phyloP scores from a whole-genome alignment of 352 stramenopile genomes.

The Thalassiosira livingstoniorum region DNA sequence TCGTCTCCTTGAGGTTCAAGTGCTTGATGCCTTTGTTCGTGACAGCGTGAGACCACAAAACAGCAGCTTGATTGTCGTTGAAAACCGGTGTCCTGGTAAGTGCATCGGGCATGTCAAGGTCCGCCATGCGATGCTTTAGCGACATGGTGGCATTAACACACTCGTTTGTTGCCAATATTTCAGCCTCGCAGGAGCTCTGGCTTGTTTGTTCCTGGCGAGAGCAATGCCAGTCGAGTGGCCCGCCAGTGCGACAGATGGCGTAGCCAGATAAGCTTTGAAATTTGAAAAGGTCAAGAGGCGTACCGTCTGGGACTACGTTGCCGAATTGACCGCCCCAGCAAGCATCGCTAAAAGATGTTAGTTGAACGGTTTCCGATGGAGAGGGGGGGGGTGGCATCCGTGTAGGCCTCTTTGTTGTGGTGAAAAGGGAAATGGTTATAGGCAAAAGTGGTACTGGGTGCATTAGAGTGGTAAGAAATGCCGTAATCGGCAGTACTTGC shows the following conservation, averaged over 20 bases:
- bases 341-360: too few species aligned
- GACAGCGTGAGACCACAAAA: constrained; percentile 20
- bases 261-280: constrained; percentile 11
- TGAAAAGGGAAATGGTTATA: too few species aligned
- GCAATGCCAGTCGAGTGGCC: constrained; percentile 15
- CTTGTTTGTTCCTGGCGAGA: constrained; percentile 9
- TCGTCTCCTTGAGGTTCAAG: constrained; percentile 37
- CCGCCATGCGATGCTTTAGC: neutral
- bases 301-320: too few species aligned
- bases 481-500: constrained; percentile 1
- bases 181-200: constrained; percentile 30
- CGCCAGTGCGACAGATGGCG: constrained; percentile 3
- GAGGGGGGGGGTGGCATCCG: neutral
- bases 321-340: neutral
- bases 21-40: constrained; percentile 34
- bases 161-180: constrained; percentile 26
- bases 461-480: neutral
- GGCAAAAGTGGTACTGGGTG: neutral
- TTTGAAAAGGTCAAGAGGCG: neutral
- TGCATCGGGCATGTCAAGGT: neutral
- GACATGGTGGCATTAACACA: constrained; percentile 10
- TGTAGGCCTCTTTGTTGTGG: constrained; percentile 2
- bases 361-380: neutral
- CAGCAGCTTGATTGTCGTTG: constrained; percentile 47
- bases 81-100: constrained; percentile 2